Evolutionary conservation across 306 rosid species (phyloP), one percentile per base, ranked within the genome.

Genomic region (Canavalia ensiformis): DNA sequence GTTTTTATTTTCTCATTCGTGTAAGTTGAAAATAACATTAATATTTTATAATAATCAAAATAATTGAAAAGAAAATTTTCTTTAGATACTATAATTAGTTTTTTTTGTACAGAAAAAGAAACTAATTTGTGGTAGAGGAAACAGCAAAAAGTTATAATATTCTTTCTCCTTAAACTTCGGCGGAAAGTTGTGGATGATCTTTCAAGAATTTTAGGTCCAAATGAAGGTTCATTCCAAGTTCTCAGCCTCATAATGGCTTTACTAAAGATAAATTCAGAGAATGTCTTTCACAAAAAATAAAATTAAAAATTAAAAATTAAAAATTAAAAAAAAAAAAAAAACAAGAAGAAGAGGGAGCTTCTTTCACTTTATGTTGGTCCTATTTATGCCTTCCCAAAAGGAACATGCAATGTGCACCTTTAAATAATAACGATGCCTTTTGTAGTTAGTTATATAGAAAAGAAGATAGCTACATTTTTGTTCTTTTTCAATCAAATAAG

Each of bases 171-270:
- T 41, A 6, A 81, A 81, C 34, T 66, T 74, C 3, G 71, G 72
- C 29, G 47, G 39, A 82, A 82, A 75, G 77, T 68, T 57, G 77
- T 75, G 85, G 81, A 33, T 7, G 55, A 58, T 31, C 76, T 66
- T 74, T 25, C 25, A 29, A 46, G 69, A 75, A 45, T 68, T 57
- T 75, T 68, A 82, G 81, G 77, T 68, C 66, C 77, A 33, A 39
- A 31, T 57, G 81, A 82, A 68, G 73, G 65, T 72, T 72, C 65
- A 34, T 49, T 46, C 67, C 39, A 41, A 51, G 42, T 64, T 65
- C 67, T 30, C 10, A 41, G 58, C 74, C 28, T 56, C 59, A n/a
- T 11, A 25, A 59, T 44, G 62, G 55, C 45, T 59, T 59, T 80
- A 37, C 37, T 39, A 13, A 68, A 52, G 66, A 60, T 41, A 76